Percentiles rank a stretch among this genome's conserved stretches.
phyloP scores from a whole-genome alignment of 169 alveolate species.

The Plasmodium cynomolgi region DNA sequence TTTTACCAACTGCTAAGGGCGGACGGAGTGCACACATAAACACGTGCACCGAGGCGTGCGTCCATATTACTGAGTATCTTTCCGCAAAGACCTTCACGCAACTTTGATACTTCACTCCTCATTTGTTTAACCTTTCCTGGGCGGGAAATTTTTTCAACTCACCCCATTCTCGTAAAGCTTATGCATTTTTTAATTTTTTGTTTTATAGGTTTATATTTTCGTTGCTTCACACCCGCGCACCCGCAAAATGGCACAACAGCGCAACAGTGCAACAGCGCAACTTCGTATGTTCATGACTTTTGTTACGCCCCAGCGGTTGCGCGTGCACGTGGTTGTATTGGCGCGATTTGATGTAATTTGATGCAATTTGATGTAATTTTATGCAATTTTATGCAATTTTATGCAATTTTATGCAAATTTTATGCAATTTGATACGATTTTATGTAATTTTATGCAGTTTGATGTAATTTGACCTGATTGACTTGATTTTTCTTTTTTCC shows the following conservation, averaged over 20 bases:
- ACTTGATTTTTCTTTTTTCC: not conserved
- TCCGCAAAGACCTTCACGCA: not conserved
- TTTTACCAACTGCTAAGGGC: not conserved
- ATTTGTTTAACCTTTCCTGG: not conserved
- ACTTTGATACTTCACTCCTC: not conserved
- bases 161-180: not conserved
- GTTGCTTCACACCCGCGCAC: not conserved
- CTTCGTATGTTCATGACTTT: not conserved
- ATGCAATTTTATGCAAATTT: no score
- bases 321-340: not conserved
- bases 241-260: not conserved
- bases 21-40: not conserved
- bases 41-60: not conserved
- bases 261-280: not conserved
- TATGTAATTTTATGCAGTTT: no score
- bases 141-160: not conserved
- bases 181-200: constrained; percentile 1
- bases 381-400: no score
- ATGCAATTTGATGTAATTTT: no score
- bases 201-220: not conserved
- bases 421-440: no score
- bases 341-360: not conserved
- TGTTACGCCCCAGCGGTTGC: not conserved
- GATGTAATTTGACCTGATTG: not conserved
- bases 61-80: not conserved